Base-by-base conservation (phyloP, 116 monocot species). In the Iris pallida region DNA sequence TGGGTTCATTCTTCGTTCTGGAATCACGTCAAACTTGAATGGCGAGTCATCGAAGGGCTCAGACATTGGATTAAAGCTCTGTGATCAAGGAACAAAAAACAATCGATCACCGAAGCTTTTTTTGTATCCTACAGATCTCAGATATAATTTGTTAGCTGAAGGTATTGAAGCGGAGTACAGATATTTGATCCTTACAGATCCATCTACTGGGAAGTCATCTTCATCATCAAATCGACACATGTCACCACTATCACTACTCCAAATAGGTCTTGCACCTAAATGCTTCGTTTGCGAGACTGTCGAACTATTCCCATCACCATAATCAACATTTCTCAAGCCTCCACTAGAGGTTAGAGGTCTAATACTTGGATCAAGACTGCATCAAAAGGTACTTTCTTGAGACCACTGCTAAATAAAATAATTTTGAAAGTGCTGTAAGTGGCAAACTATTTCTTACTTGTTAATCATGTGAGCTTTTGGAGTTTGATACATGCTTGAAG, bases 61-160 rank as follows among this genome's bases (percentile, higher is more conserved):
- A 13, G 85, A 89, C 85, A 97, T 87, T 44, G 89, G 89, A 78
- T 97, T 92, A 65, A 85, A 92, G 72, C 97, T 92, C 97, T 92
- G 42, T 30, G 30, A 30, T 30, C 30, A 30, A 30, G n/a, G n/a
- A n/a, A n/a, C n/a, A n/a, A n/a, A n/a, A n/a, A n/a, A n/a, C n/a
- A n/a, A n/a, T n/a, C n/a, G n/a, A n/a, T n/a, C n/a, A n/a, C n/a
- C n/a, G n/a, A n/a, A n/a, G n/a, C n/a, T n/a, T n/a, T 30, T 30
- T 30, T 30, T 30, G 30, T 30, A 30, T 30, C 30, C 30, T 30
- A 30, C 3, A 30, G 3, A 30, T 3, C 30, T 30, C n/a, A 30
- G 30, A 30, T 30, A 30, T 30, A 30, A 30, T 30, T 30, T 30
- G 0, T 30, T 30, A 30, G 3, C 30, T 30, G 30, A 30, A 30